These are phyloP conservation scores for Vaccinium macrocarpon DNA, from an alignment of 148 eudicot genomes.

Conservation along the genomic window DNA sequence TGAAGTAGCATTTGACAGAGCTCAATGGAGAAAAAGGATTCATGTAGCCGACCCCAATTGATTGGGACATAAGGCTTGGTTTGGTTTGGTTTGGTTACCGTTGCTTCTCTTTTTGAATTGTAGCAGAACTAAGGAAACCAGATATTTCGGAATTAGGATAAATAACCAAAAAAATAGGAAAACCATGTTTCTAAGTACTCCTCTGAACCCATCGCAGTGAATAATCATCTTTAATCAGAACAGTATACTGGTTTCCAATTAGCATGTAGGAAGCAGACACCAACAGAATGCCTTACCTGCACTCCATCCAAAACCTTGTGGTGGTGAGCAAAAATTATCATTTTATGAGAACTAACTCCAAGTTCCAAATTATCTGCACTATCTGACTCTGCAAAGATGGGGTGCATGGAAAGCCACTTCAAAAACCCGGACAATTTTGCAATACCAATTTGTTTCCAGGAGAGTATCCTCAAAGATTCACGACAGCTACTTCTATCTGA, in stretches of 20 bases:
- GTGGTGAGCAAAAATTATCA: conserved; percentile 98
- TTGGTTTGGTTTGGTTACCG: too few relatives aligned
- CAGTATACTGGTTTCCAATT: background rate
- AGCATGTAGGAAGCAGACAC: background rate
- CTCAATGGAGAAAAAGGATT: too few relatives aligned
- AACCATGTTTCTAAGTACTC: background rate
- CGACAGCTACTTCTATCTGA: conserved; percentile 38
- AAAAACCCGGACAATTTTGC: conserved; percentile 80
- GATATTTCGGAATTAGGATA: background rate
- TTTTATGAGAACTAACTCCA: conserved; percentile 63
- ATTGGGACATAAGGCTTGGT: too few relatives aligned
- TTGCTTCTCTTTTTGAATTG: background rate
- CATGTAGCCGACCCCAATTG: too few relatives aligned
- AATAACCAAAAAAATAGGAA: background rate
- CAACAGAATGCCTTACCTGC: conserved; percentile 57
- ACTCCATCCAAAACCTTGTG: conserved; percentile 80
- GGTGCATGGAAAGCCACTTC: conserved; percentile 93
- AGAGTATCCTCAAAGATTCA: conserved; percentile 45
- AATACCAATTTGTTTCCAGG: conserved; percentile 74
- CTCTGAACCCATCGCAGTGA: background rate
- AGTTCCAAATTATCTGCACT: conserved; percentile 35
- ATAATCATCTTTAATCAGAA: background rate
- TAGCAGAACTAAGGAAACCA: background rate
- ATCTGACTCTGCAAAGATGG: conserved; percentile 55
- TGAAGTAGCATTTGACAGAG: too few relatives aligned